Evolutionary conservation across 768 basidiomycete species (phyloP).

Genomic region (Leccinum sublutescens): DNA sequence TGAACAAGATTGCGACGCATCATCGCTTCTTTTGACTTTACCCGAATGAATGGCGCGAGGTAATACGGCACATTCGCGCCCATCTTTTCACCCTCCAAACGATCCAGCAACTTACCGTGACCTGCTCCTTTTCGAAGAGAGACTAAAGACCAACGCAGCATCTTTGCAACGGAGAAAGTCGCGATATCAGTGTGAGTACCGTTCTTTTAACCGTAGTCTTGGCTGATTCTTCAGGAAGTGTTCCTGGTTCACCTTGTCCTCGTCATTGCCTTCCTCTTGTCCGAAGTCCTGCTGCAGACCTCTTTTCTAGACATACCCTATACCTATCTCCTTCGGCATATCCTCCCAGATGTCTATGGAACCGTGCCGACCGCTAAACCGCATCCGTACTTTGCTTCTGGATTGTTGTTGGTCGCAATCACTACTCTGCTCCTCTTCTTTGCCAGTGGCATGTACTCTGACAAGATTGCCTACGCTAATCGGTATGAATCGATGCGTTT

Average conservation of each 20-base stretch:
- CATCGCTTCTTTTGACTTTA: neutral
- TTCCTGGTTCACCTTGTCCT: slow-evolving; percentile 70
- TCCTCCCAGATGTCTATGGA: slow-evolving; percentile 53
- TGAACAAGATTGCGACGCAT: neutral
- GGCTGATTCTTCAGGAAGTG: slow-evolving; percentile 43
- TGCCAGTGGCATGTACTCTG: slow-evolving; percentile 92
- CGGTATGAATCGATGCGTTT: slow-evolving; percentile 53
- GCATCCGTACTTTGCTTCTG: slow-evolving; percentile 75
- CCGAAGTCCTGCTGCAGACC: slow-evolving; percentile 70
- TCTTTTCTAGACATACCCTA: slow-evolving; percentile 67
- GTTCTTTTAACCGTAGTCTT: slow-evolving; percentile 17
- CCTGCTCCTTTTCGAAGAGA: slow-evolving; percentile 89
- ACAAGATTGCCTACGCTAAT: slow-evolving; percentile 96
- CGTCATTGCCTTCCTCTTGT: slow-evolving; percentile 67
- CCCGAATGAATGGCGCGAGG: slow-evolving; percentile 27
- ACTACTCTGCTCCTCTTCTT: slow-evolving; percentile 94
- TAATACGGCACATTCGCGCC: slow-evolving; percentile 22
- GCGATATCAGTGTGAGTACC: slow-evolving; percentile 72
- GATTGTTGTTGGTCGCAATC: slow-evolving; percentile 80
- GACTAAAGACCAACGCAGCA: slow-evolving; percentile 93
- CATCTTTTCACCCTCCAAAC: slow-evolving; percentile 58
- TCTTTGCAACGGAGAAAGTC: slow-evolving; percentile 74
- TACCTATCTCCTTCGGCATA: slow-evolving; percentile 43
- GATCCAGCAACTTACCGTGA: slow-evolving; percentile 85
- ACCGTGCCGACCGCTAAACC: slow-evolving; percentile 41